Conservation (phyloP, 2,329 filamentous ascomycete species). For the Penicillium sp. region DNA sequence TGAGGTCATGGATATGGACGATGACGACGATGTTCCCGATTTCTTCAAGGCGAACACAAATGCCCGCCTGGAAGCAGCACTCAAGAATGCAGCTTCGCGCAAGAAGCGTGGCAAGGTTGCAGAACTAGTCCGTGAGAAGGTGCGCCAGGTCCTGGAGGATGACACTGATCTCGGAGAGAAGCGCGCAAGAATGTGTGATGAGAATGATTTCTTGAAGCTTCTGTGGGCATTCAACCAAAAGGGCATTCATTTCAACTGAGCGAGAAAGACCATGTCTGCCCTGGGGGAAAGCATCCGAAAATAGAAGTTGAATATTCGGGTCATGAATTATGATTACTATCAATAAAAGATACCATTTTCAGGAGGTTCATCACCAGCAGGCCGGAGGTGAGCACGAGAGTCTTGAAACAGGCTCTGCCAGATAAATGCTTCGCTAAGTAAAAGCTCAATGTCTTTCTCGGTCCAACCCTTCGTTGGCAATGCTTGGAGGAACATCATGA, state of each 20-base stretch:
- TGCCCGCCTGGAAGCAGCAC: slow-evolving; percentile 40
- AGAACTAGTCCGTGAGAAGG: slow-evolving; percentile 80
- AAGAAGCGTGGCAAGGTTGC: slow-evolving; percentile 78
- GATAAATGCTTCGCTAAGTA: slow-evolving; percentile 95
- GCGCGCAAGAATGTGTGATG: slow-evolving; percentile 80
- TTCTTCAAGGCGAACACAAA: slow-evolving; percentile 70
- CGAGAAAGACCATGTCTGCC: slow-evolving; percentile 7
- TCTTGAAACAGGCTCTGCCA: slow-evolving; percentile 98
- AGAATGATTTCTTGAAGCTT: slow-evolving; percentile 84
- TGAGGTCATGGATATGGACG: slow-evolving; percentile 52
- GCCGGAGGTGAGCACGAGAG: slow-evolving; percentile 76
- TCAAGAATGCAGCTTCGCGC: slow-evolving; percentile 51
- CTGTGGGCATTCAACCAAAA: slow-evolving; percentile 84
- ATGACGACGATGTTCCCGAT: slow-evolving; percentile 66
- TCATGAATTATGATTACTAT: slow-evolving; percentile 36
- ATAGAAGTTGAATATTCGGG: slow-evolving; percentile 17
- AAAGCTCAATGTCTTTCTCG: slow-evolving; percentile 94
- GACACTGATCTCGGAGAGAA: slow-evolving; percentile 78
- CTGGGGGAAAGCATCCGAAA: slow-evolving; percentile 5
- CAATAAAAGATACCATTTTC: slow-evolving; percentile 37
- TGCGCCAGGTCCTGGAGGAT: slow-evolving; percentile 77
- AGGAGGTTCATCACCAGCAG: slow-evolving; percentile 34
- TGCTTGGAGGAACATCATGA: slow-evolving; percentile 99
- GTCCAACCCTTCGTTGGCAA: slow-evolving; percentile 92
- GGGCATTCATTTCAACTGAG: slow-evolving; percentile 82